Evolutionary conservation across 1,284 basidiomycete species (phyloP).

Genomic region (Phellinidium pouzarii): DNA sequence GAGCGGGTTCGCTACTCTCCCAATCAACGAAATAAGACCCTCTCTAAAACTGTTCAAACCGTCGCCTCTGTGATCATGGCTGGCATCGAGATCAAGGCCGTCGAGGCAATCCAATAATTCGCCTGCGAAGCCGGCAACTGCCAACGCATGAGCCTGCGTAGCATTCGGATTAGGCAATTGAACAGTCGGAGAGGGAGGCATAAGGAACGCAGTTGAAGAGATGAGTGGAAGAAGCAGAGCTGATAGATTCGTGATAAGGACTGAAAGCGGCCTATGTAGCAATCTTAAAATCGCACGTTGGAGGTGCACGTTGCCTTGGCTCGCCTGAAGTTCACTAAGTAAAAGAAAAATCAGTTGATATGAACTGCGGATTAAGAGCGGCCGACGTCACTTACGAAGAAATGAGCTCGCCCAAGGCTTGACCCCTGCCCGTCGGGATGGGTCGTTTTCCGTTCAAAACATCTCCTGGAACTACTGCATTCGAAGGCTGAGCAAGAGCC

Average conservation of each 20-base stretch:
- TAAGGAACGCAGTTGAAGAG: constrained; percentile 54
- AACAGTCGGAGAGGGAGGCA: constrained; percentile 42
- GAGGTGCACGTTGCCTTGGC: constrained; percentile 54
- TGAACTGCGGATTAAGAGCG: constrained; percentile 20
- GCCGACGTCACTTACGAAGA: constrained; percentile 47
- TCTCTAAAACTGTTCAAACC: constrained; percentile 59
- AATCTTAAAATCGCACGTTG: constrained; percentile 63
- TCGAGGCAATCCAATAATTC: constrained; percentile 68
- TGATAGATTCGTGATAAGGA: constrained; percentile 63
- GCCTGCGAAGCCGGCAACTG: constrained; percentile 58
- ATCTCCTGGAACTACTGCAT: constrained; percentile 41
- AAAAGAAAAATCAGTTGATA: constrained; percentile 12
- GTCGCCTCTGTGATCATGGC: constrained; percentile 55
- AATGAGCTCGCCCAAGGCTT: constrained; percentile 57
- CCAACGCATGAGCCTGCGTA: constrained; percentile 65
- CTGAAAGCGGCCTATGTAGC: constrained; percentile 68
- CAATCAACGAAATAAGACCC: constrained; percentile 58
- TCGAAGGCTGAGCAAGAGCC: constrained; percentile 53
- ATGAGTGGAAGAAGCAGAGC: constrained; percentile 57
- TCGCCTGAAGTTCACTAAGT: constrained; percentile 60
- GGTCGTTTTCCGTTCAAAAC: constrained; percentile 55
- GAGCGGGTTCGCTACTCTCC: constrained; percentile 58
- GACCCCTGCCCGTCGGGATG: constrained; percentile 63
- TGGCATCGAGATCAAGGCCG: constrained; percentile 50
- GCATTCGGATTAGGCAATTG: constrained; percentile 50